phyloP scores from a whole-genome alignment of 371 early-diverging fungal genomes.

The Cokeromyces recurvatus region DNA sequence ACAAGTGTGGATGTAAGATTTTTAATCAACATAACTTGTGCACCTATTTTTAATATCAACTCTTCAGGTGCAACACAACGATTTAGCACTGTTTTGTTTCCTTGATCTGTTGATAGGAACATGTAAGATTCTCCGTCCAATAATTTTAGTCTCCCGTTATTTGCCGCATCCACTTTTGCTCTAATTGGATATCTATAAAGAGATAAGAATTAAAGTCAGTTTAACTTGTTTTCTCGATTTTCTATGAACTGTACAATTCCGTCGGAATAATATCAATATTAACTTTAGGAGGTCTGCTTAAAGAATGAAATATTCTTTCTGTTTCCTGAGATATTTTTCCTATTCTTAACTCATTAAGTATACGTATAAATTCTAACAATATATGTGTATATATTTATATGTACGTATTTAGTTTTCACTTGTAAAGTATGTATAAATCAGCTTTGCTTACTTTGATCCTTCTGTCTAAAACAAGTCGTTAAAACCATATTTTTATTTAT shows the following conservation, averaged over 20 bases:
- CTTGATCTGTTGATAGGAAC: conserved; percentile 36
- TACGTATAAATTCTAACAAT: conserved; percentile 45
- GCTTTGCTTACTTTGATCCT: conserved; percentile 34
- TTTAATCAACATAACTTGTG: conserved; percentile 88
- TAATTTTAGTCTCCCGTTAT: conserved; percentile 44
- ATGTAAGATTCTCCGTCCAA: conserved; percentile 40
- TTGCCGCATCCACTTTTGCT: conserved; percentile 68
- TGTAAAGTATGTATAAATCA: too few species aligned
- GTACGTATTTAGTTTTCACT: too few species aligned
- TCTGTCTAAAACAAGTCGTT: conserved; percentile 51
- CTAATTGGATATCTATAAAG: conserved; percentile 56
- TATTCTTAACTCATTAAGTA: conserved; percentile 64
- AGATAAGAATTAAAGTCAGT: too few species aligned
- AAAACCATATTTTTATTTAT: conserved; percentile 48
- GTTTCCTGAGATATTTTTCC: conserved; percentile 55
- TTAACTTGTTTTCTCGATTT: too few species aligned
- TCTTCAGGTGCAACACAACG: conserved; percentile 46
- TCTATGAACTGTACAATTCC: conserved; percentile 77
- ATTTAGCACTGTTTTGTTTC: conserved; percentile 35
- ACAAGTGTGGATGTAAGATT: conserved; percentile 70
- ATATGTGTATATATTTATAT: too few species aligned
- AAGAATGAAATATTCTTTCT: conserved; percentile 33
- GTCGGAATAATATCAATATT: conserved; percentile 68
- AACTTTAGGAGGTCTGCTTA: conserved; percentile 49
- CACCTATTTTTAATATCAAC: conserved; percentile 65